Conservation (phyloP, 441 rosid genomes). For the Aleurites moluccanus region DNA sequence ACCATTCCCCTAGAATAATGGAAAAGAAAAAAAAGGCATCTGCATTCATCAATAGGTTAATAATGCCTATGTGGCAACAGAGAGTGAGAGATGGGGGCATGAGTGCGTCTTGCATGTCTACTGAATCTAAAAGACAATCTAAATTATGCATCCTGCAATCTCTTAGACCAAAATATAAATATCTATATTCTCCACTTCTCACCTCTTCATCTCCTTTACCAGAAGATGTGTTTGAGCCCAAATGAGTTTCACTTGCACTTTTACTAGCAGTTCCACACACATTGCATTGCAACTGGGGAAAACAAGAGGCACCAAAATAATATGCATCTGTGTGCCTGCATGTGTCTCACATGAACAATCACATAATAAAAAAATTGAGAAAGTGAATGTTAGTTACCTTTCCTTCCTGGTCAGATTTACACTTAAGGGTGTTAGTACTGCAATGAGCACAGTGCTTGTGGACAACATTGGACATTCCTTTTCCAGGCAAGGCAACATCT, state of each 20-base stretch:
- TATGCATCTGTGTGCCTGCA: neutral
- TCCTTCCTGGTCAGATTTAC: conserved; percentile 2
- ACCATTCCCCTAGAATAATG: conserved; percentile 38
- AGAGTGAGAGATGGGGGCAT: neutral
- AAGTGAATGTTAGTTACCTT: conserved; percentile 14
- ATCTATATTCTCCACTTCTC: neutral
- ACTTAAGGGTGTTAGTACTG: conserved; percentile 10
- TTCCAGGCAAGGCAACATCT: conserved; percentile 14
- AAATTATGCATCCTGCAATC: conserved; percentile 4
- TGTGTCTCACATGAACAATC: neutral
- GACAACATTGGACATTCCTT: conserved; percentile 16
- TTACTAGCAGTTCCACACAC: conserved; percentile 13
- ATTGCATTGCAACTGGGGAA: conserved; percentile 16
- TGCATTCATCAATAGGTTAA: conserved; percentile 9
- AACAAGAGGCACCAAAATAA: conserved; percentile 6
- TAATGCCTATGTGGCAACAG: neutral
- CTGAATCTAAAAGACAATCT: conserved; percentile 1
- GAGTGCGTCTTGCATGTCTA: neutral
- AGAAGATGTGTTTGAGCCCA: conserved; percentile 19
- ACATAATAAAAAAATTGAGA: neutral
- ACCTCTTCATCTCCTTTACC: conserved; percentile 27
- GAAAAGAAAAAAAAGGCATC: neutral
- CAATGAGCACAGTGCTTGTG: conserved; percentile 18
- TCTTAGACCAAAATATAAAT: conserved; percentile 2
- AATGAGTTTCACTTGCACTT: conserved; percentile 17